phyloP scores from a whole-genome alignment of 73 alveolate species.

The Paramecium biaurelia region DNA sequence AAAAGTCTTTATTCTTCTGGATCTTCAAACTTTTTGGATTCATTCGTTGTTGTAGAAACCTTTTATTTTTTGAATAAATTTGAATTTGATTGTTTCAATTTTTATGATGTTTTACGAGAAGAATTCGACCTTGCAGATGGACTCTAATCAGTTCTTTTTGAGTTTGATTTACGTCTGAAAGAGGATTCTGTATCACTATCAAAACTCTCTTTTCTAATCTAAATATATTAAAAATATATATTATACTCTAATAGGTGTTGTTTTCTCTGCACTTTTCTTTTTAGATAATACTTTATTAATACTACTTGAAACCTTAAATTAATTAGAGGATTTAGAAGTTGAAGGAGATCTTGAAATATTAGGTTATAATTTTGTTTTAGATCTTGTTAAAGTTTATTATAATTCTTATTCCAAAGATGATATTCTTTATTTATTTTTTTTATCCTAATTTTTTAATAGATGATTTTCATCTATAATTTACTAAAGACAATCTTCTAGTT shows the following conservation, averaged over 20 bases:
- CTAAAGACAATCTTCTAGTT: not conserved
- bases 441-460: not conserved
- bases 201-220: not conserved
- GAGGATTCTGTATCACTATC: conserved; percentile 37
- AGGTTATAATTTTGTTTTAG: not conserved
- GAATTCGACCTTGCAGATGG: conserved; percentile 22
- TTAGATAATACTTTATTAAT: not conserved
- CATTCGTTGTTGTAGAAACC: not conserved
- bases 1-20: conserved; percentile 23
- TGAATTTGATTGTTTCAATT: not conserved
- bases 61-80: not conserved
- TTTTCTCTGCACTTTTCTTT: not conserved
- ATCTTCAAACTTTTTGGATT: not conserved
- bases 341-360: not conserved
- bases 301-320: not conserved
- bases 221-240: not conserved
- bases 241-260: conserved; percentile 8
- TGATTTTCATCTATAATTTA: conserved; percentile 12
- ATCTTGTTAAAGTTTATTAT: not conserved
- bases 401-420: conserved; percentile 11
- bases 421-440: not conserved
- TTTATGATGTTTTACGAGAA: not conserved
- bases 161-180: not conserved
- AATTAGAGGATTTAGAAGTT: not conserved
- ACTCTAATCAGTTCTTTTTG: not conserved